A percentile compares a stretch with the other conserved stretches of the same genome.
These are phyloP conservation scores for Colletotrichum sp. DNA, from an alignment of 2,329 filamentous ascomycete genomes.

Conservation along the genomic window DNA sequence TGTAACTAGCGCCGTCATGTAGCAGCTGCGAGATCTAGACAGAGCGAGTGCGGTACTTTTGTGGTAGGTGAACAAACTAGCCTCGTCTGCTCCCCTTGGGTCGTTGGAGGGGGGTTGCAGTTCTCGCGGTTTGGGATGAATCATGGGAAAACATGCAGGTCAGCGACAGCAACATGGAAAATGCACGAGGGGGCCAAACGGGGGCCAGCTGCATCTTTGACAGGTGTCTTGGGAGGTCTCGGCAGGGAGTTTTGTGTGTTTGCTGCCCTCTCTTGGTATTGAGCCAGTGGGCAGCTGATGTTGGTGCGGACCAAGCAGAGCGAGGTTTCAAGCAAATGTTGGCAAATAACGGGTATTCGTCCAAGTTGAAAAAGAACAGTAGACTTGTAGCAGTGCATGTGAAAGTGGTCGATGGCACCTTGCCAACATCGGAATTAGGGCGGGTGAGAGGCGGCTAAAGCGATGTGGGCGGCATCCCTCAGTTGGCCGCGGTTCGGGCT, in stretches of 20 bases:
- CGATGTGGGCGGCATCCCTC: background rate
- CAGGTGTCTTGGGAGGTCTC: background rate
- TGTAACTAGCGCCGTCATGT: background rate
- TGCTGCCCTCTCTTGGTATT: background rate
- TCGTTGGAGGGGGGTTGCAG: background rate
- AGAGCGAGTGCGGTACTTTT: background rate
- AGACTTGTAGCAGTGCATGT: background rate
- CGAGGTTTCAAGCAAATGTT: background rate
- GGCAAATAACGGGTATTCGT: background rate
- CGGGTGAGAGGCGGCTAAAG: background rate
- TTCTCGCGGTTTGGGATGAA: background rate
- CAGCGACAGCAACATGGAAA: background rate
- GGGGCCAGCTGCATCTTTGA: background rate
- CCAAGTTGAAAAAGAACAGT: background rate
- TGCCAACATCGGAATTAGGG: constrained; percentile 6
- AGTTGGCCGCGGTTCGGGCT: background rate
- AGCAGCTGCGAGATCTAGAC: background rate
- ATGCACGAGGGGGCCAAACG: background rate
- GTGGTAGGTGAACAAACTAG: background rate
- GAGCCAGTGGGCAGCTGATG: background rate
- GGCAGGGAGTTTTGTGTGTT: background rate
- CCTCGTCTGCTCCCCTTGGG: background rate
- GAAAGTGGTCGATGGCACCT: background rate
- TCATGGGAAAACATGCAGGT: background rate
- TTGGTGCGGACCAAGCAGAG: background rate